These are phyloP conservation scores for Gentiana macrophylla DNA, from an alignment of 257 asterid genomes.

Conservation along the genomic window DNA sequence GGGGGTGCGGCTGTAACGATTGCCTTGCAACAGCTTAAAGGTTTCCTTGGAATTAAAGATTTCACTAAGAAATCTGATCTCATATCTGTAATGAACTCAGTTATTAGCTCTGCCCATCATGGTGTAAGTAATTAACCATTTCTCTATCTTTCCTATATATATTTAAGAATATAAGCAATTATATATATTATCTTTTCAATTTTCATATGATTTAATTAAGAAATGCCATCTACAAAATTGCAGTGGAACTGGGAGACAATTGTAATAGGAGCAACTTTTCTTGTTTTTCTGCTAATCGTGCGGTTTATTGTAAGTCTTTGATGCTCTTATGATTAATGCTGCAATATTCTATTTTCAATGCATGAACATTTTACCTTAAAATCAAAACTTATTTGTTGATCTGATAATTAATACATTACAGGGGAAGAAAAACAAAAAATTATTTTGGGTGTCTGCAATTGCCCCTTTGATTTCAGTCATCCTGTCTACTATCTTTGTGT, in stretches of 20 bases:
- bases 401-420: constrained; percentile 12
- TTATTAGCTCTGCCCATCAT: constrained; percentile 36
- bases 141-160: not conserved
- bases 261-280: constrained; percentile 56
- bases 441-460: constrained; percentile 79
- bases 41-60: constrained; percentile 63
- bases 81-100: constrained; percentile 68
- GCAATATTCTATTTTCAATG: not conserved
- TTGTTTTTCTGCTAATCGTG: constrained; percentile 53
- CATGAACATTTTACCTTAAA: not conserved
- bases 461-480: constrained; percentile 77
- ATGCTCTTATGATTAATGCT: not conserved
- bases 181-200: too few species aligned
- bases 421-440: constrained; percentile 69
- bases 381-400: constrained; percentile 6
- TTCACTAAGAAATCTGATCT: constrained; percentile 71
- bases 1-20: constrained; percentile 93
- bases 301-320: constrained; percentile 35
- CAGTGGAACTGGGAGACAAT: constrained; percentile 87
- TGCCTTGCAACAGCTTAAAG: constrained; percentile 84
- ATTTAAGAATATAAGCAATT: too few species aligned
- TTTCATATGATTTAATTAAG: too few species aligned
- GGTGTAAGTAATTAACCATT: constrained; percentile 27
- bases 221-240: constrained; percentile 5
- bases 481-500: constrained; percentile 72